phyloP scores from a whole-genome alignment of 805 yeast genomes.

The Kodamaea kaohsiungensis region DNA sequence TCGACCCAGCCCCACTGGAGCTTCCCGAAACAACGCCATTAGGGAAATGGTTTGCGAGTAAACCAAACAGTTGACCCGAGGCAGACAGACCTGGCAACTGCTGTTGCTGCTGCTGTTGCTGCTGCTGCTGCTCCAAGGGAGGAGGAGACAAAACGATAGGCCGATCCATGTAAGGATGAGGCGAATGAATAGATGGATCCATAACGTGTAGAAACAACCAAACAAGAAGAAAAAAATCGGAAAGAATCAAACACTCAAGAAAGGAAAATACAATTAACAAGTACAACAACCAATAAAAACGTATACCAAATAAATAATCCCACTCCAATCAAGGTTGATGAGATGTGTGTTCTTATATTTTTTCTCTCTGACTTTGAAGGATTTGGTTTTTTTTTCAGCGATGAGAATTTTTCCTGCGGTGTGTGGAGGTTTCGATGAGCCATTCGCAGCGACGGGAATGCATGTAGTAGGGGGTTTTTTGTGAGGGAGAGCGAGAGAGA shows the following conservation, averaged over 20 bases:
- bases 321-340: conserved; percentile 1
- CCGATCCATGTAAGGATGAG: conserved; percentile 20
- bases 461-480: background rate
- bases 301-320: background rate
- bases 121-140: conserved; percentile 30
- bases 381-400: conserved; percentile 1
- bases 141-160: conserved; percentile 46
- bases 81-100: background rate
- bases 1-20: background rate
- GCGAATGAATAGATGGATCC: conserved; percentile 5
- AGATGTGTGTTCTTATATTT: conserved; percentile 1
- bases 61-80: conserved; percentile 1
- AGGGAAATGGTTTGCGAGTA: background rate
- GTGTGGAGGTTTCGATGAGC: background rate
- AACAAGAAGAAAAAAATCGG: background rate
- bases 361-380: background rate
- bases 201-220: background rate
- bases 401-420: conserved; percentile 9
- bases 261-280: background rate
- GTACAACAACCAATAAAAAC: background rate
- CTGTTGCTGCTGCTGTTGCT: conserved; percentile 6
- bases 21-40: background rate
- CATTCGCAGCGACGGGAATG: no score
- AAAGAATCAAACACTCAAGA: background rate
- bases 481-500: background rate